Base-by-base conservation (phyloP, 352 stramenopile species). In the Phytophthora sojae region DNA sequence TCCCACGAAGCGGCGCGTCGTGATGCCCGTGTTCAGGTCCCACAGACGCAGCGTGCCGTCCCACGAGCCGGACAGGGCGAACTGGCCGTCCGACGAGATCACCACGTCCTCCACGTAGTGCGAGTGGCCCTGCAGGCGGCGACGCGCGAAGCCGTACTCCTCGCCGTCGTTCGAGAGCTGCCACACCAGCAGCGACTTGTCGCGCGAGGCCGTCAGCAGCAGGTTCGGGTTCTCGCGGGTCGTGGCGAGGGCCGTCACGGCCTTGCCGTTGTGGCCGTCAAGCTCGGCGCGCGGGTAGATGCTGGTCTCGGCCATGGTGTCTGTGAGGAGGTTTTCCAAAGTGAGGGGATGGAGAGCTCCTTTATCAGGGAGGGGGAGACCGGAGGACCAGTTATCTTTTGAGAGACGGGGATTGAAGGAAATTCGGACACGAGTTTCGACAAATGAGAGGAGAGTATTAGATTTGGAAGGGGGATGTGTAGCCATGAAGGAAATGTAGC, bases 61-160 rank as follows among this genome's bases (percentile, higher is more conserved):
- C 98, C 98, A 99, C 76, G 96, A 99, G 37, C 97, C 97, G 57
- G 97, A 99, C 32, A 99, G 91, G 35, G 97, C 98, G 80, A 99
- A 99, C 76, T 99, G 97, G 67, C 98, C 98, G 83, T 99, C 98
- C 67, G 86, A 98, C 66, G 95, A 99, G 86, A 99, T 99, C 64
- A 99, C 97, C 37, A 99, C 98, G 75, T 99, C 98, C 72, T 98
- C 94, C 11, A 99, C 98, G 82, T 99, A 99, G 96, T 99, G 98
- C 73, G 94, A 98, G 91, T 99, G 98, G 86, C 98, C 98, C 61
- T 93, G 95, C 35, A 99, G 85, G 56, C 96, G 95, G 72, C 97
- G 96, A 73, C 96, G 96, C 39, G 98, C 96, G 77, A 98, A 99
- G 76, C 98, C 98, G 85, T 99, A 99, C 80, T 88, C 99, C 68